A percentile compares a stretch with the other conserved stretches of the same genome.
These are phyloP conservation scores for Mortierella sp. DNA, from an alignment of 371 early-diverging fungal species.

Conservation along the genomic window DNA sequence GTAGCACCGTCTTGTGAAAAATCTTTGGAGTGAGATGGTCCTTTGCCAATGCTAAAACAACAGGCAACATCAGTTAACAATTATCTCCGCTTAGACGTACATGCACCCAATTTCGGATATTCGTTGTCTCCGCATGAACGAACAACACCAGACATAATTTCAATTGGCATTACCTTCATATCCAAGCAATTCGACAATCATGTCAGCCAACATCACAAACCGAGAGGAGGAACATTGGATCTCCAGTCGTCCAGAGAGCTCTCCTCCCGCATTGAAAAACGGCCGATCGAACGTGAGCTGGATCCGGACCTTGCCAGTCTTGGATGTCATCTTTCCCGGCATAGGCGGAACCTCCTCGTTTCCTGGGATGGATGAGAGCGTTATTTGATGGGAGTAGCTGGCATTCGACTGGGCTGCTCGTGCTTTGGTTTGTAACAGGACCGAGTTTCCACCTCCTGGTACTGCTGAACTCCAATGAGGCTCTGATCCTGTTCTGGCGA, in stretches of 20 bases:
- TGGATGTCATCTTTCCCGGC: conserved; percentile 44
- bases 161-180: conserved; percentile 37
- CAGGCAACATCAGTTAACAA: too few relatives aligned
- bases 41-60: conserved; percentile 33
- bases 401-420: conserved; percentile 11
- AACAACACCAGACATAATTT: too few relatives aligned
- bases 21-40: conserved; percentile 43
- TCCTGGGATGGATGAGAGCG: conserved; percentile 36
- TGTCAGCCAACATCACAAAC: conserved; percentile 46
- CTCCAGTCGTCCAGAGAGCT: conserved; percentile 48
- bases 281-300: conserved; percentile 50
- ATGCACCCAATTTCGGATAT: background rate
- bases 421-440: conserved; percentile 5
- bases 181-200: conserved; percentile 47
- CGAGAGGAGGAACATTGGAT: conserved; percentile 49
- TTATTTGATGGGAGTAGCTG: conserved; percentile 40
- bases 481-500: conserved; percentile 12
- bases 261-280: conserved; percentile 54
- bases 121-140: background rate
- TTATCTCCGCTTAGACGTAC: background rate
- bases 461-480: conserved; percentile 11
- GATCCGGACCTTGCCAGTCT: conserved; percentile 44
- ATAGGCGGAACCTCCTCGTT: conserved; percentile 45
- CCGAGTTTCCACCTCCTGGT: background rate
- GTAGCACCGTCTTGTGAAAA: conserved; percentile 45